phyloP scores from a whole-genome alignment of 495 filamentous ascomycete genomes.

The Penicillium macrosclerotiorum region DNA sequence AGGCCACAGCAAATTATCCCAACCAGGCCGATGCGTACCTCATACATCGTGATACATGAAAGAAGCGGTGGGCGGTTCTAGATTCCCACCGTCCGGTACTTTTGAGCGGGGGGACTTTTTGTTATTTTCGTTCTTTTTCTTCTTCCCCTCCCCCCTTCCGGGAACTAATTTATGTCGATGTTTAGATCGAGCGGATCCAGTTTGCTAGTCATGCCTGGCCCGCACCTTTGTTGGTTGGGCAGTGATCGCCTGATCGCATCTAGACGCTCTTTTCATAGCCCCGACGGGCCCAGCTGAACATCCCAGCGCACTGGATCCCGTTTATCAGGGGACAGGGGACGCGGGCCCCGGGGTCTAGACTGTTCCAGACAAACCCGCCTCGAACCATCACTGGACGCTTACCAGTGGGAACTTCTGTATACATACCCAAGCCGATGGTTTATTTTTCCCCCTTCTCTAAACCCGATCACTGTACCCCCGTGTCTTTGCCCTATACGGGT shows the following conservation, averaged over 20 bases:
- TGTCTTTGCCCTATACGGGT: no score
- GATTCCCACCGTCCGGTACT: neutral
- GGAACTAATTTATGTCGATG: no score
- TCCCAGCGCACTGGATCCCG: conserved; percentile 3
- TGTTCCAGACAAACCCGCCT: neutral
- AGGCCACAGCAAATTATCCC: conserved; percentile 18
- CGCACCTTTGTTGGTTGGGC: no score
- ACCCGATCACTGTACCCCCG: no score
- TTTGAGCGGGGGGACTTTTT: no score
- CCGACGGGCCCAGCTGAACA: conserved; percentile 7
- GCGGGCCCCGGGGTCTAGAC: conserved; percentile 13
- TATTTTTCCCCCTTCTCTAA: no score
- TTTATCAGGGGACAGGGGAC: conserved; percentile 4
- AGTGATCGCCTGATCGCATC: no score
- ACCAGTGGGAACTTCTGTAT: conserved; percentile 3
- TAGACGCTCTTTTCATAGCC: conserved; percentile 7
- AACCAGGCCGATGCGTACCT: conserved; percentile 3
- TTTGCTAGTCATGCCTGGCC: no score
- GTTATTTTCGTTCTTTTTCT: no score
- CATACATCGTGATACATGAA: neutral
- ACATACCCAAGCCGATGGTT: conserved; percentile 6
- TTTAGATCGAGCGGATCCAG: no score
- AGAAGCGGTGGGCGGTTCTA: conserved; percentile 10
- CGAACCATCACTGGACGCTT: neutral
- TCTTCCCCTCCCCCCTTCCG: no score